Evolutionary conservation across 345 rosid genomes (phyloP).

Genomic region (Stellera chamaejasme): DNA sequence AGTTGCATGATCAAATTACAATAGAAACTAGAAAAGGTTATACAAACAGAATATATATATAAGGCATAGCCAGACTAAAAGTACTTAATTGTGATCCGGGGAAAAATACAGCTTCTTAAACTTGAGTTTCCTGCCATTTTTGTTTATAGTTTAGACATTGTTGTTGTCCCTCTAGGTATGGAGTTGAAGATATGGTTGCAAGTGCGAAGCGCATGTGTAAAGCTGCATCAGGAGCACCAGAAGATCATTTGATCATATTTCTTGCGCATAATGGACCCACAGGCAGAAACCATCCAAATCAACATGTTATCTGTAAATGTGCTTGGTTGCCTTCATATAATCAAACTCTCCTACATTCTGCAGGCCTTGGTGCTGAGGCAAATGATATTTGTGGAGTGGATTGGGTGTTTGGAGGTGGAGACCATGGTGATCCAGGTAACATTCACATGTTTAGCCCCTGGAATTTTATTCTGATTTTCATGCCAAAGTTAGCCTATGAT

Average conservation of each 20-base stretch:
- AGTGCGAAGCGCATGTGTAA: conserved; percentile 53
- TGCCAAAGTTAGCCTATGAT: neutral
- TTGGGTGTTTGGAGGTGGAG: conserved; percentile 66
- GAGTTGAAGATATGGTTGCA: conserved; percentile 59
- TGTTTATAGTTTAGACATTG: conserved; percentile 3
- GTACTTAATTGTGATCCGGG: neutral
- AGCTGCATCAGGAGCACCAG: conserved; percentile 55
- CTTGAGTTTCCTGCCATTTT: neutral
- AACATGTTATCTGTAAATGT: conserved; percentile 8
- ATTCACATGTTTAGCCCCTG: conserved; percentile 6
- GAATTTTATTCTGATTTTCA: neutral
- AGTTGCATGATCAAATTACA: no score
- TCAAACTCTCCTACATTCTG: conserved; percentile 8
- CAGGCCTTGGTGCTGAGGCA: conserved; percentile 75
- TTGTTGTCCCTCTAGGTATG: conserved; percentile 41
- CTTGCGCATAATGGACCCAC: conserved; percentile 91
- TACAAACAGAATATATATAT: no score
- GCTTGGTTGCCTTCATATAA: neutral
- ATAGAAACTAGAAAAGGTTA: no score
- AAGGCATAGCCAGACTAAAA: neutral
- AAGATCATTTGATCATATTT: conserved; percentile 61
- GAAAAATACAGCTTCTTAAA: neutral
- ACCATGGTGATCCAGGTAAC: conserved; percentile 90
- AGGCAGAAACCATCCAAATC: conserved; percentile 31
- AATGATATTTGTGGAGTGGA: conserved; percentile 83